Percentiles rank a stretch among this genome's conserved stretches.
These are phyloP conservation scores for Prosopis cineraria DNA, from an alignment of 306 rosid species.

Conservation along the genomic window DNA sequence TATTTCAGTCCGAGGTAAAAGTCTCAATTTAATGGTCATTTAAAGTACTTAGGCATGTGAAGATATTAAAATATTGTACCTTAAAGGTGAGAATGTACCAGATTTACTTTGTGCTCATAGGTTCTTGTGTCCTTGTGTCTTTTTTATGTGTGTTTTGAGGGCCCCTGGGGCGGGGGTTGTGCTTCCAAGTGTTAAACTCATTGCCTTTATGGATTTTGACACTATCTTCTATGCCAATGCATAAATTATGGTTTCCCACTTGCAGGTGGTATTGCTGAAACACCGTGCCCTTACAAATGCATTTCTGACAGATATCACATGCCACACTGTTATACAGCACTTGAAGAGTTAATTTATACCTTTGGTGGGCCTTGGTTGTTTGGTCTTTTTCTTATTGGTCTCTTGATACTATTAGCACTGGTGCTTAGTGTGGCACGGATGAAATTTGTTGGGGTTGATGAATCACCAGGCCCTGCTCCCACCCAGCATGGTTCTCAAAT, in stretches of 20 bases:
- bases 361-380: constrained; percentile 99
- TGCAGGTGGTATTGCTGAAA: constrained; percentile 85
- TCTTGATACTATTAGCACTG: constrained; percentile 84
- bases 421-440: constrained; percentile 95
- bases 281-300: constrained; percentile 92
- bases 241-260: constrained; percentile 19
- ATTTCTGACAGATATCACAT: constrained; percentile 93
- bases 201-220: neutral
- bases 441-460: constrained; percentile 97
- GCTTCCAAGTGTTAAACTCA: neutral
- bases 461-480: constrained; percentile 88
- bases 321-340: constrained; percentile 96
- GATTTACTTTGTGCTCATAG: neutral
- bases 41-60: constrained; percentile 12
- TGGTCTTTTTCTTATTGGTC: constrained; percentile 81
- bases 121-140: too few species aligned
- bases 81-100: constrained; percentile 3
- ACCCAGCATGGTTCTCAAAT: constrained; percentile 97
- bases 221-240: constrained; percentile 7
- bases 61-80: constrained; percentile 2
- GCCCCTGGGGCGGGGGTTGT: neutral
- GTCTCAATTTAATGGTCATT: constrained; percentile 28
- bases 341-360: constrained; percentile 91
- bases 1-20: constrained; percentile 80
- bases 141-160: neutral